A percentile compares a stretch with the other conserved stretches of the same genome.
Conservation (phyloP, 306 rosid genomes). For the Notholithocarpus densiflorus region DNA sequence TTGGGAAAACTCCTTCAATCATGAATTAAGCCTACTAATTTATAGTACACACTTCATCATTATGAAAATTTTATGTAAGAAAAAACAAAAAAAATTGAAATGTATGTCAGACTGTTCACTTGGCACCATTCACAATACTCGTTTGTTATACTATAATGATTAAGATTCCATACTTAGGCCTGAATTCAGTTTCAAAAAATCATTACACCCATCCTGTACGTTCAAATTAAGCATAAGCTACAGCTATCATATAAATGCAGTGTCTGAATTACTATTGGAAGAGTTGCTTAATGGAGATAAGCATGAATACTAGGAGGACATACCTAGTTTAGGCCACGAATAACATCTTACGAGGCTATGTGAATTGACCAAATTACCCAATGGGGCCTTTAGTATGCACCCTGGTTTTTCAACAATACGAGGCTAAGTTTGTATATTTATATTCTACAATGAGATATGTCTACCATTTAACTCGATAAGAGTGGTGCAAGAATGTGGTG, state of each 20-base stretch:
- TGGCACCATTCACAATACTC: background rate
- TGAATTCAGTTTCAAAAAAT: conserved; percentile 12
- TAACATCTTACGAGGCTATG: background rate
- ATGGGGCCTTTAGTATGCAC: background rate
- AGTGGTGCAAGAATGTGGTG: background rate
- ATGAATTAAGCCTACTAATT: too few species aligned
- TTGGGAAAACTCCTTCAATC: too few species aligned
- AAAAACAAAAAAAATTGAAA: background rate
- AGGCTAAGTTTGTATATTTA: background rate
- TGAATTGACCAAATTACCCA: background rate
- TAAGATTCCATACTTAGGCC: conserved; percentile 11
- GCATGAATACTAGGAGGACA: background rate
- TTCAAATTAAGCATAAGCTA: background rate
- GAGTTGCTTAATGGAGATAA: background rate
- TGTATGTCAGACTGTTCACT: background rate
- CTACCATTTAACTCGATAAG: background rate
- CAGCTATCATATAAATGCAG: conserved; percentile 2
- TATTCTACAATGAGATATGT: too few species aligned
- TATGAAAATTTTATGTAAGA: too few species aligned
- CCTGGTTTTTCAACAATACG: background rate
- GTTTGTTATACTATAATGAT: conserved; percentile 7
- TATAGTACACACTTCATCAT: too few species aligned
- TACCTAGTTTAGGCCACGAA: background rate
- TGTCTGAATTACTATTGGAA: background rate
- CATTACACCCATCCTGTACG: background rate